Conservation (phyloP, 2,329 filamentous ascomycete genomes). For the Calonectria pteridis region DNA sequence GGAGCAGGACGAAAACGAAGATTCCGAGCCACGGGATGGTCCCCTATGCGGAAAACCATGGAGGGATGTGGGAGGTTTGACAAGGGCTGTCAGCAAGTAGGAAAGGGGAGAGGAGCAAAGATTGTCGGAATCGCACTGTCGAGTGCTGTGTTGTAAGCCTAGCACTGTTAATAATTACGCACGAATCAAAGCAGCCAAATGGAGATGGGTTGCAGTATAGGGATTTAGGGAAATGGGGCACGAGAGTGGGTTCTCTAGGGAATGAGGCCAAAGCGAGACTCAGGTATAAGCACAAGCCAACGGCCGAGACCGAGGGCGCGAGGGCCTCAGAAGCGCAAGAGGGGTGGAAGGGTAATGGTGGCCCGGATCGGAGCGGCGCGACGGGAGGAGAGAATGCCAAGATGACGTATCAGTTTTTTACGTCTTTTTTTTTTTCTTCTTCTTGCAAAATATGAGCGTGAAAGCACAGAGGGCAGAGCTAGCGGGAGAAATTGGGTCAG, state of each 20-base stretch:
- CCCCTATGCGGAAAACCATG: neutral
- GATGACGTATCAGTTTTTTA: slow-evolving; percentile 36
- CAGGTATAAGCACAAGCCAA: neutral
- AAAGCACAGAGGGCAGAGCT: neutral
- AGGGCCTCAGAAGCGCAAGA: neutral
- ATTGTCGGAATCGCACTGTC: neutral
- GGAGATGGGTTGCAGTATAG: neutral
- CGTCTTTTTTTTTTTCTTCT: neutral
- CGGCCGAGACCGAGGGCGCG: neutral
- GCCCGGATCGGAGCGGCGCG: slow-evolving; percentile 11
- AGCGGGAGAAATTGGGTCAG: slow-evolving; percentile 9
- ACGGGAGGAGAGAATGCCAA: slow-evolving; percentile 8
- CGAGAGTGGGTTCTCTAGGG: neutral
- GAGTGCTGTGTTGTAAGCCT: neutral
- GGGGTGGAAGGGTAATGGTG: neutral
- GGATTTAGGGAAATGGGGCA: neutral
- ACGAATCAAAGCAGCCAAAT: neutral
- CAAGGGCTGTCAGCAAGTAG: neutral
- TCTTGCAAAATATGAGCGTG: neutral
- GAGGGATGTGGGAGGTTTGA: neutral
- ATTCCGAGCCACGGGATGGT: neutral
- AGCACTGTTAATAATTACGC: neutral
- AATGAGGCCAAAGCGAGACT: neutral
- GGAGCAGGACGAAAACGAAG: neutral
- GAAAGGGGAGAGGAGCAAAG: neutral